These are phyloP conservation scores for Blastomyces parvus DNA, from an alignment of 2,329 filamentous ascomycete genomes.

Conservation along the genomic window DNA sequence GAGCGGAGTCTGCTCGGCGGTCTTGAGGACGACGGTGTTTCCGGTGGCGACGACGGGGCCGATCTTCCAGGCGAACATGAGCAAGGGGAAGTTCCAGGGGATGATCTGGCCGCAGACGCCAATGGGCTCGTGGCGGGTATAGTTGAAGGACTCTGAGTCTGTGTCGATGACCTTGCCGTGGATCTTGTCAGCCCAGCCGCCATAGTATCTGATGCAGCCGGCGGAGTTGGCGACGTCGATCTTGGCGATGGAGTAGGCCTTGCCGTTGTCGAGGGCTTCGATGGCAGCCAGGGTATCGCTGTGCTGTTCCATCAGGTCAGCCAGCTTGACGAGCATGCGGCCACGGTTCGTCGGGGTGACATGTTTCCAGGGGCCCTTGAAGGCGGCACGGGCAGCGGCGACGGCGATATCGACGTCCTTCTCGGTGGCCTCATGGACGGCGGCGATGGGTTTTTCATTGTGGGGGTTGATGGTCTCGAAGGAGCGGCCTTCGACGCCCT, in stretches of 20 bases:
- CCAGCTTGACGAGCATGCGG: constrained; percentile 62
- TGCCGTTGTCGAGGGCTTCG: constrained; percentile 60
- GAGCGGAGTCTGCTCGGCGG: constrained; percentile 58
- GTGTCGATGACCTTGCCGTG: constrained; percentile 80
- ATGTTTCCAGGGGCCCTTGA: constrained; percentile 61
- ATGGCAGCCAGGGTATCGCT: constrained; percentile 65
- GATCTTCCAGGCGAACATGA: constrained; percentile 82
- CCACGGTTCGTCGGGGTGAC: constrained; percentile 63
- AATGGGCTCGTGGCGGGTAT: constrained; percentile 68
- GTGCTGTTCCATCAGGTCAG: constrained; percentile 72
- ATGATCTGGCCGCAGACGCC: constrained; percentile 85
- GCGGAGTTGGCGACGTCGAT: constrained; percentile 62
- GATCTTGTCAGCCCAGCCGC: constrained; percentile 92
- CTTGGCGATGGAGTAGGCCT: constrained; percentile 42
- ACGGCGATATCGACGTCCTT: constrained; percentile 70
- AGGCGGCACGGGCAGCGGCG: constrained; percentile 73
- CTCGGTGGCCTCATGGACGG: constrained; percentile 75
- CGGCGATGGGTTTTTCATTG: constrained; percentile 74
- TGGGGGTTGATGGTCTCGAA: constrained; percentile 88
- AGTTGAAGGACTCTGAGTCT: constrained; percentile 69
- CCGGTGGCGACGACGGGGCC: constrained; percentile 58
- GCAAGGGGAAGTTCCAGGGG: constrained; percentile 79
- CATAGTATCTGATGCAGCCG: constrained; percentile 74
- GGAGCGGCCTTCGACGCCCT: constrained; percentile 73
- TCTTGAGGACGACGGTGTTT: constrained; percentile 56